Base-by-base conservation (phyloP, 192 early-diverging fungal genomes). In the Powellomyces hirtus region DNA sequence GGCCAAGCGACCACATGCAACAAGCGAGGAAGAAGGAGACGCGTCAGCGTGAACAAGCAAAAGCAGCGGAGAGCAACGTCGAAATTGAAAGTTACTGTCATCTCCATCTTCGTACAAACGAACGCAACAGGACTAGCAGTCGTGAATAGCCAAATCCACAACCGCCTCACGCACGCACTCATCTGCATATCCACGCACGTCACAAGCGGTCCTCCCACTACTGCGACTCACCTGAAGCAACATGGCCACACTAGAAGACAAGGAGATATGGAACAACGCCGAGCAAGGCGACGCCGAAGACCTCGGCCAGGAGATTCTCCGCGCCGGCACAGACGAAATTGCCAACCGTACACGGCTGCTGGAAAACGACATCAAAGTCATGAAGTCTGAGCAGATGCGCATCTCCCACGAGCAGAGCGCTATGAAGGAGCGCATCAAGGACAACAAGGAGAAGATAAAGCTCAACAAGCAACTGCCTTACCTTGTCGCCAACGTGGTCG, bases 401-500 rank as follows among this genome's bases (percentile, higher is more conserved):
- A 79, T 98, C 29, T 74, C 83, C 35, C 93, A 96, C 76, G 97
- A 98, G 77, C 91, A 95, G 70, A 79, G 73, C 33, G 83, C 85
- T 50, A 92, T 92, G 90, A 88, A 90, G 66, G 94, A 90, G 61
- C 88, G 89, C 63, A 98, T 98, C 73, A 96, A 95, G 79, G 95
- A 97, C 60, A 98, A 97, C 81, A 88, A 93, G 76, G 93, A 98
- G 71, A 98, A 98, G 81, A 95, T 98, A 79, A 96, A 94, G 79
- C 80, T 97, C 75, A 96, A 97, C 82, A 94, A 92, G 80, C 95
- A 97, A 78, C 83, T 97, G 53, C 97, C 97, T 38, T 97, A 97
- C 75, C 78, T 98, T 65, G 97, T 98, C 31, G 88, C 91, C 24
- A 97, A 95, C 73, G 91, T 98, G 37, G 94, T 98, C 35, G 97